Conservation (phyloP, 1,139 yeast species). For the Debaryomyces coudertii region DNA sequence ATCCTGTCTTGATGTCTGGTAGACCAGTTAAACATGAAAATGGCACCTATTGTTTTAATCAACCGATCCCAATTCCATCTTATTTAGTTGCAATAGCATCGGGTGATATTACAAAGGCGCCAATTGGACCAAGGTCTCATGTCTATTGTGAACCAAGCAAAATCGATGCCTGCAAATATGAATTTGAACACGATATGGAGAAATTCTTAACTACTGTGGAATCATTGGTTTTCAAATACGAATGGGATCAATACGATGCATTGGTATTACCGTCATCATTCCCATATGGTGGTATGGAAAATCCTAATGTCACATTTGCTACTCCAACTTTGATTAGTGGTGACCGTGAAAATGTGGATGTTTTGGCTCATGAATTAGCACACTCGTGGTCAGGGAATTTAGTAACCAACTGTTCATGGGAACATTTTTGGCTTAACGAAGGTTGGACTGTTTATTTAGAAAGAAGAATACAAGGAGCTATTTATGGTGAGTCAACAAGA, state of each 20-base stretch:
- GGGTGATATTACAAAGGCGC: constrained; percentile 70
- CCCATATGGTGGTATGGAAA: constrained; percentile 97
- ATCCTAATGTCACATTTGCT: constrained; percentile 87
- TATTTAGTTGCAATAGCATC: constrained; percentile 85
- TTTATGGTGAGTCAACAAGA: constrained; percentile 77
- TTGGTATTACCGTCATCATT: constrained; percentile 79
- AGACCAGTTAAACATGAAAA: constrained; percentile 32
- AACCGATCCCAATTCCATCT: constrained; percentile 83
- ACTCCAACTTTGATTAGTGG: constrained; percentile 89
- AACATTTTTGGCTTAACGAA: constrained; percentile 93
- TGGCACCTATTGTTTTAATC: constrained; percentile 53
- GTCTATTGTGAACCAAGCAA: constrained; percentile 79
- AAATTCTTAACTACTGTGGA: constrained; percentile 82
- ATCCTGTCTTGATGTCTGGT: constrained; percentile 76
- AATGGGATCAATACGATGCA: constrained; percentile 84
- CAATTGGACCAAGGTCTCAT: constrained; percentile 84
- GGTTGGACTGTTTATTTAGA: constrained; percentile 96
- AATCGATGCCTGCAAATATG: constrained; percentile 71
- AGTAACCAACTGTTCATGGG: constrained; percentile 90
- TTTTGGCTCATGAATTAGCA: constrained; percentile 89
- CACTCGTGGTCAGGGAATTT: constrained; percentile 93
- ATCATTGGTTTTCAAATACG: constrained; percentile 74
- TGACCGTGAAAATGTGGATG: constrained; percentile 84
- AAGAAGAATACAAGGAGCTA: constrained; percentile 74
- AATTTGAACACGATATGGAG: constrained; percentile 80